A percentile compares a stretch with the other conserved stretches of the same genome.
phyloP scores from a whole-genome alignment of 768 basidiomycete species.

The Antrodiella citrinella region DNA sequence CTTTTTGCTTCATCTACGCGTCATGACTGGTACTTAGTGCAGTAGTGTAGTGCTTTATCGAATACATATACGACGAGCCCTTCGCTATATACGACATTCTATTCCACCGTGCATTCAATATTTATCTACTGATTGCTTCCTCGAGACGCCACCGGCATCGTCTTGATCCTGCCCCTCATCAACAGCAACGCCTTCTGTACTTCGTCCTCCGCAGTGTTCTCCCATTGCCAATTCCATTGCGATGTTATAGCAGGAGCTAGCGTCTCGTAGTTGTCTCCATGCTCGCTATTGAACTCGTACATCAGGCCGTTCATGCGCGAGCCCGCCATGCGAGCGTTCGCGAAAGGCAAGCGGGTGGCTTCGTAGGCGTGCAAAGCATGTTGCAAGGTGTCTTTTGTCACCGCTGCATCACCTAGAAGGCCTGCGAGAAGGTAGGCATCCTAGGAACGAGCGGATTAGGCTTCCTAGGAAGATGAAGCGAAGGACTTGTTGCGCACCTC shows the following conservation, averaged over 20 bases:
- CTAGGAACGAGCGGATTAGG: background rate
- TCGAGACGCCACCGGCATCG: background rate
- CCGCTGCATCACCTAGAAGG: background rate
- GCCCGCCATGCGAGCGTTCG: background rate
- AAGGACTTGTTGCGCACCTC: slow-evolving; percentile 26
- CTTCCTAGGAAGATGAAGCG: background rate
- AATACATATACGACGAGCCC: background rate
- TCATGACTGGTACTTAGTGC: background rate
- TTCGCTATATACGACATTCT: background rate
- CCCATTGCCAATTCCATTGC: background rate
- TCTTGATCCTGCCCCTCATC: background rate
- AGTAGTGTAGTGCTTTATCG: background rate
- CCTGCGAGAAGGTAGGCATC: background rate
- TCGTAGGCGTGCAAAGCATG: background rate
- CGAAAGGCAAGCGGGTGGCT: background rate
- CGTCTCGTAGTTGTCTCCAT: background rate
- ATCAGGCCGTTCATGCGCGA: background rate
- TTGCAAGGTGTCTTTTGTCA: background rate
- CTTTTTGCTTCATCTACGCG: background rate
- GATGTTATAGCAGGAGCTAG: background rate
- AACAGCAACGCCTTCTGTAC: background rate
- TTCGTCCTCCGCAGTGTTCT: background rate
- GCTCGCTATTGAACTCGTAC: background rate
- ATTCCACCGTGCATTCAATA: too few species aligned
- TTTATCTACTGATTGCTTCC: too few species aligned